Percentiles rank a stretch among this genome's conserved stretches.
Evolutionary conservation across 495 filamentous ascomycete genomes (phyloP).

Genomic region (Chlorociboria aeruginascens): DNA sequence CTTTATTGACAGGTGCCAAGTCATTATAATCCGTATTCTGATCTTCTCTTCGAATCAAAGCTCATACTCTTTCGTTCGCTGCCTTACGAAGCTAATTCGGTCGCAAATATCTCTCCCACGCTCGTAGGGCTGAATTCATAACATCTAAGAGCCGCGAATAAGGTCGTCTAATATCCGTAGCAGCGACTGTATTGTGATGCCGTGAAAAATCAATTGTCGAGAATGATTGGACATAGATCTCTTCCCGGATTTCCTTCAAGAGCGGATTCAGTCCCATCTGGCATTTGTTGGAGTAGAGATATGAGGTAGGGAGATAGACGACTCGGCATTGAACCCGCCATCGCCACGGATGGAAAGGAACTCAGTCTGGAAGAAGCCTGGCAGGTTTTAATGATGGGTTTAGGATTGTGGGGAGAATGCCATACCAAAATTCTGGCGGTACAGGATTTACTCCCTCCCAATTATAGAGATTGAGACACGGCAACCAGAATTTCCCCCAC

Average conservation of each 20-base stretch:
- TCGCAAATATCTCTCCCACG: slow-evolving; percentile 69
- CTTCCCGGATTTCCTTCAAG: slow-evolving; percentile 61
- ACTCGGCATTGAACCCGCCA: slow-evolving; percentile 97
- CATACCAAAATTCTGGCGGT: slow-evolving; percentile 73
- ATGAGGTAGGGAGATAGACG: slow-evolving; percentile 85
- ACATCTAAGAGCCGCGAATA: slow-evolving; percentile 70
- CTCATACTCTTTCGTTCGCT: slow-evolving; percentile 57
- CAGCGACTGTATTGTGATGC: slow-evolving; percentile 70
- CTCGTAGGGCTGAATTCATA: slow-evolving; percentile 55
- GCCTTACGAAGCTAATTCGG: slow-evolving; percentile 38
- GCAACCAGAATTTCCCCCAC: slow-evolving; percentile 89
- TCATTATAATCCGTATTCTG: slow-evolving; percentile 76
- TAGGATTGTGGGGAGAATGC: too few relatives aligned
- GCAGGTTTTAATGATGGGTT: too few relatives aligned
- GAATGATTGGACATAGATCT: slow-evolving; percentile 75
- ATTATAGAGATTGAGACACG: slow-evolving; percentile 62
- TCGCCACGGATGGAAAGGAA: slow-evolving; percentile 82
- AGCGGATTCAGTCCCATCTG: slow-evolving; percentile 55
- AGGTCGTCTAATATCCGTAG: slow-evolving; percentile 78
- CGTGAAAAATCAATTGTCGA: slow-evolving; percentile 59
- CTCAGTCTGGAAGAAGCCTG: slow-evolving; percentile 74
- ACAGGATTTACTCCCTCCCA: slow-evolving; percentile 91
- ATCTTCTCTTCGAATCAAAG: slow-evolving; percentile 74
- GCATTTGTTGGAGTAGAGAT: slow-evolving; percentile 69
- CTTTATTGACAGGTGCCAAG: slow-evolving; percentile 74